Base-by-base conservation (phyloP, 78 protist genomes). In the Dictyostelium purpureum region DNA sequence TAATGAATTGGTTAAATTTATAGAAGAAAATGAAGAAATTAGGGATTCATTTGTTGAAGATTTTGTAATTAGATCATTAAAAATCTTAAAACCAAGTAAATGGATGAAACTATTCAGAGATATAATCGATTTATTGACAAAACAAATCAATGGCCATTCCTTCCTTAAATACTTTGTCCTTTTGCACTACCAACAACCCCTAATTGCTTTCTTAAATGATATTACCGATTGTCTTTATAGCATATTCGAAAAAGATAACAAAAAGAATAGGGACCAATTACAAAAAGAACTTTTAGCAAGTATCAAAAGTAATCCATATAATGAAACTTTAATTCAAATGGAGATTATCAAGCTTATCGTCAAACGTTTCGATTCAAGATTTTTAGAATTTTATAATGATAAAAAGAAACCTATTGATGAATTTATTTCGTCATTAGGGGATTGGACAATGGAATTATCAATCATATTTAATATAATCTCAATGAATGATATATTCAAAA, bases 241-340 rank as follows among this genome's bases (percentile, higher is more conserved):
- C n/a, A 69, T 69, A 21, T 69, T 69, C 11, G 76, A 69, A 69
- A 69, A 69, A 69, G 76, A 69, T 40, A 69, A n/a, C 6, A 69
- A 69, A 42, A 69, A 69, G 35, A 69, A 35, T 40, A 69, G 76
- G 40, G 76, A 69, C 16, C 76, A 69, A 69, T 24, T 69, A 18
- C 52, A 35, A 40, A 42, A 35, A 4, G 76, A 69, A n/a, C n/a
- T 69, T 31, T 40, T 69, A 11, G 33, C 47, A 40, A n/a, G 76
- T 40, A 40, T 69, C 4, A 69, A 69, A 42, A 40, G 54, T 16
- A 69, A 42, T 40, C 10, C 37, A 19, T 11, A 33, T 31, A 42
- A 42, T 69, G 52, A 42, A 11, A 42, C 35, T 38, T 33, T 18
- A 69, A 42, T 69, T 69, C 76, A 69, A 38, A 31, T 26, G 26